phyloP scores from a whole-genome alignment of 352 stramenopile genomes.

The Globisporangium perplexum region DNA sequence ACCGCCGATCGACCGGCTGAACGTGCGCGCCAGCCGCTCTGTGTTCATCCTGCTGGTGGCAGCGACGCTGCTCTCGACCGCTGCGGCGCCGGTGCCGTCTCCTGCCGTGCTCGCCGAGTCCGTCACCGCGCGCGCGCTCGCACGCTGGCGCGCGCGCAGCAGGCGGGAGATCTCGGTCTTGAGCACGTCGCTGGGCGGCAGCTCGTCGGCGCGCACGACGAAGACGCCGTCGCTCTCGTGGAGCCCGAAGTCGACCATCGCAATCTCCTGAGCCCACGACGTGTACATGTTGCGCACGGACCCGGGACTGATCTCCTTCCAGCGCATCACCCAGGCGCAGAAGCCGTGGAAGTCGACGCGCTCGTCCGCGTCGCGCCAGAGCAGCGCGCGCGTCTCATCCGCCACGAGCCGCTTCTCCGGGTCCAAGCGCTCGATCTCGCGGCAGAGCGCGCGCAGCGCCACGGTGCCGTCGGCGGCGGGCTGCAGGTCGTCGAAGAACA shows the following conservation, averaged over 20 bases:
- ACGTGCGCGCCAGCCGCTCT: not conserved
- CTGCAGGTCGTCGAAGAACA: slow-evolving; percentile 68
- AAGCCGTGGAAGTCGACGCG: slow-evolving; percentile 67
- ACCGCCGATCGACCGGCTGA: not conserved
- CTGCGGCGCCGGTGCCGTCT: not conserved
- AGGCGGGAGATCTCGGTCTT: slow-evolving; percentile 19
- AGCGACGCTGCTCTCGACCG: slow-evolving; percentile 3
- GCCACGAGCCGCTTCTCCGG: slow-evolving; percentile 37
- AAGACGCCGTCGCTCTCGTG: slow-evolving; percentile 70
- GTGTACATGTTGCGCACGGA: slow-evolving; percentile 70
- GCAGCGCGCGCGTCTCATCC: slow-evolving; percentile 32
- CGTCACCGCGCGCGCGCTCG: not conserved
- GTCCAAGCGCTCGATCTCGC: slow-evolving; percentile 65
- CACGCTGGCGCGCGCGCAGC: slow-evolving; percentile 9
- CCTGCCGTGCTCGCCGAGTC: slow-evolving; percentile 3
- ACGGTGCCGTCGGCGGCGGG: slow-evolving; percentile 49
- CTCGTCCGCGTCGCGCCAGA: slow-evolving; percentile 37
- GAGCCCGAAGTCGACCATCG: slow-evolving; percentile 63
- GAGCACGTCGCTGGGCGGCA: slow-evolving; percentile 21
- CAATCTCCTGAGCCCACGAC: slow-evolving; percentile 68
- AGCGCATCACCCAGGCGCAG: slow-evolving; percentile 73
- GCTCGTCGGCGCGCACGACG: slow-evolving; percentile 42
- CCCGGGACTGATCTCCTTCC: slow-evolving; percentile 62
- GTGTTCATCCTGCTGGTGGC: not conserved
- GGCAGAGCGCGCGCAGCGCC: slow-evolving; percentile 37